Conservation (phyloP, 768 basidiomycete genomes). For the Tylopilus vinaceipallidus region DNA sequence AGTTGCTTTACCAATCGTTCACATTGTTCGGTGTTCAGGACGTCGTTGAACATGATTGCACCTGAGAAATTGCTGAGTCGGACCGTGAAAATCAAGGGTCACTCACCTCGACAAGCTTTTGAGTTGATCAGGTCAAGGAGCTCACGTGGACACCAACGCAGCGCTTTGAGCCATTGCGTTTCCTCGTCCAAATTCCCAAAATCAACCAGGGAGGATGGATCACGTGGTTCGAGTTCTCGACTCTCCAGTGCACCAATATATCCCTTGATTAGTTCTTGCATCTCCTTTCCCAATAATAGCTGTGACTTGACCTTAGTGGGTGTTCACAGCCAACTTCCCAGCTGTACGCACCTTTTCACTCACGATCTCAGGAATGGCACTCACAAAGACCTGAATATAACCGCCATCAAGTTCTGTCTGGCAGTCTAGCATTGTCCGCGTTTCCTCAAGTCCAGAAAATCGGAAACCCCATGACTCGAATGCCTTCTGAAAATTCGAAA, state of each 20-base stretch:
- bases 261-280: conserved; percentile 72
- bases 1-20: conserved; percentile 64
- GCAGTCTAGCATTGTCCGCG: conserved; percentile 16
- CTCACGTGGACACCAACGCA: conserved; percentile 80
- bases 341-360: conserved; percentile 54
- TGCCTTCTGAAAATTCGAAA: conserved; percentile 40
- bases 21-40: conserved; percentile 66
- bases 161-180: conserved; percentile 60
- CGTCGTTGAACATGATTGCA: conserved; percentile 96
- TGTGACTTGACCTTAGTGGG: conserved; percentile 29
- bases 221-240: conserved; percentile 34
- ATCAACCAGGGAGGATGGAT: conserved; percentile 14
- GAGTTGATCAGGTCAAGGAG: conserved; percentile 88
- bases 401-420: conserved; percentile 25
- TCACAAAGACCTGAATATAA: conserved; percentile 67
- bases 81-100: background rate
- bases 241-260: conserved; percentile 62
- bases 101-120: conserved; percentile 89
- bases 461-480: conserved; percentile 71
- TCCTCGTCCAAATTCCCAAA: conserved; percentile 17
- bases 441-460: conserved; percentile 41
- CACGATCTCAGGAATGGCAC: conserved; percentile 65
- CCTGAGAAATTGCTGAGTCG: conserved; percentile 45
- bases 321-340: background rate
- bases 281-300: conserved; percentile 67